Conservation (phyloP, 2,329 filamentous ascomycete species). For the Aspergillus sp. region DNA sequence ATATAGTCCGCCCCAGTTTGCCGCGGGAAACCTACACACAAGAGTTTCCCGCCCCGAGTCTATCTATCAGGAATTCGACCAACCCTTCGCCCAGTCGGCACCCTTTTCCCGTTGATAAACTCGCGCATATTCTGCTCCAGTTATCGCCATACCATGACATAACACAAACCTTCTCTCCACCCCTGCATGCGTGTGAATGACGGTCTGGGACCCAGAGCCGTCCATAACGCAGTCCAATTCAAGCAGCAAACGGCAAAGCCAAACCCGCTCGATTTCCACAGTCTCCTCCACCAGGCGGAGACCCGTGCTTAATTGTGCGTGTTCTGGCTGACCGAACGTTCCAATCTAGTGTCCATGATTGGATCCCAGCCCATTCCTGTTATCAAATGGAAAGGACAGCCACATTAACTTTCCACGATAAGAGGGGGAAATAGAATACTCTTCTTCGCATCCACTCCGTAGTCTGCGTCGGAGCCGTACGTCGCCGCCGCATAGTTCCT, state of each 20-base stretch:
- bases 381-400: conserved; percentile 30
- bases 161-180: conserved; percentile 21
- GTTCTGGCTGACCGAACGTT: conserved; percentile 13
- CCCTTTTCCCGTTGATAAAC: conserved; percentile 36
- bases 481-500: conserved; percentile 65
- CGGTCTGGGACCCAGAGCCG: background rate
- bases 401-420: conserved; percentile 39
- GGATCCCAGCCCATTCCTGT: conserved; percentile 26
- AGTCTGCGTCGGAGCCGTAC: conserved; percentile 66
- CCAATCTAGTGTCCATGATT: conserved; percentile 5
- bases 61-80: conserved; percentile 22
- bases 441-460: conserved; percentile 59
- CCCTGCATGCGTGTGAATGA: background rate
- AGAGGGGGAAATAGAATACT: conserved; percentile 57
- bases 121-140: conserved; percentile 26
- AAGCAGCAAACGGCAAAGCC: background rate
- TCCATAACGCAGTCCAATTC: background rate
- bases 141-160: conserved; percentile 22
- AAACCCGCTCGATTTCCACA: background rate
- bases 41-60: conserved; percentile 34
- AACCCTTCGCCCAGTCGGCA: conserved; percentile 24
- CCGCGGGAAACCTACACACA: conserved; percentile 35
- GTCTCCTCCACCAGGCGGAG: conserved; percentile 11
- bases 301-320: conserved; percentile 18
- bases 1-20: conserved; percentile 28